Base-by-base conservation (phyloP, 2,329 filamentous ascomycete genomes). In the Setomelanomma holmii region DNA sequence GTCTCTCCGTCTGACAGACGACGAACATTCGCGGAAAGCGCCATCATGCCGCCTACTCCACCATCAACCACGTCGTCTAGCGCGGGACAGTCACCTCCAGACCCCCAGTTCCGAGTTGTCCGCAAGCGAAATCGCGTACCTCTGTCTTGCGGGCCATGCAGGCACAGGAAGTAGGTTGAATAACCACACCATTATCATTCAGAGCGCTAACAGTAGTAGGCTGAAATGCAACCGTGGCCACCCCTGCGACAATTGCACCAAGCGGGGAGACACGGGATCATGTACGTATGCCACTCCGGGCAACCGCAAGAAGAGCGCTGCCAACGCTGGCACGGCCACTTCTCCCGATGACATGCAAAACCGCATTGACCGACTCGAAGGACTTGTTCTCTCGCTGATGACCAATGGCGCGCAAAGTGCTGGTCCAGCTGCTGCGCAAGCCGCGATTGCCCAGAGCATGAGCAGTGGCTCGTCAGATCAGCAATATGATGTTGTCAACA, bases 271-370 rank as follows among this genome's bases (percentile, higher is more conserved):
- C 75, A 87, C 89, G 12, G 78, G 83, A 49, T 89, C 90, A 51
- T 98, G 93, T 78, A 89, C 89, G 61, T 98, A 97, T 79, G 92
- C 91, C 40, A 79, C 83, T 64, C 77, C 80, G 27, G 80, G 76
- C 46, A 83, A 86, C 45, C 88, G 91, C 64, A 95, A 91, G 76
- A 96, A 91, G 82, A 87, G 75, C 51, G 63, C 76, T 33, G 66
- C 66, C 50, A 81, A 80, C 68, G 84, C 88, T 75, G 84, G 78
- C 48, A 62, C 78, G 45, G 77, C 85, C 77, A 81, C 83, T 50
- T 81, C 84, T 64, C 91, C 93, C 43, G 93, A 96, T 82, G 93
- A 97, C 76, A 97, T 98, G 93, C 93, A 98, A 79, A 96, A 96
- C 72, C 89, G 95, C 73, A 98, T 98, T 78, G 93, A 98, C 79